A percentile compares a stretch with the other conserved stretches of the same genome.
Conservation (phyloP, 495 filamentous ascomycete species). For the Hypoxylon fragiforme region DNA sequence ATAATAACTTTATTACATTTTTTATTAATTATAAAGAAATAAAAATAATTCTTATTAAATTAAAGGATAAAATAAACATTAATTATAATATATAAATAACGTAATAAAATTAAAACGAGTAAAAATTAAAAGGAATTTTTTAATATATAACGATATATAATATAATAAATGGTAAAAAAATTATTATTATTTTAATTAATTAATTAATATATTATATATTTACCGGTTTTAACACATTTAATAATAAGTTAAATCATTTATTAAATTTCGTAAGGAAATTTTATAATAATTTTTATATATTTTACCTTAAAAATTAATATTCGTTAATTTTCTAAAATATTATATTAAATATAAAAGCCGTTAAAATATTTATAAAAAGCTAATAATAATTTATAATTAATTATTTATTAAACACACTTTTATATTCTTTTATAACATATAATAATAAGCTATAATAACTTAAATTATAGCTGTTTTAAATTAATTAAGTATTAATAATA, state of each 20-base stretch:
- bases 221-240: neutral
- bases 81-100: neutral
- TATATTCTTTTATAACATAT: no score
- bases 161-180: neutral
- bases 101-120: neutral
- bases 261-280: no score
- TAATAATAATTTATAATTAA: neutral
- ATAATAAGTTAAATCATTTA: neutral
- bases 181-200: neutral
- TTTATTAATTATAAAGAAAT: neutral
- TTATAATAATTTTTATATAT: neutral
- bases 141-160: neutral
- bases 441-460: no score
- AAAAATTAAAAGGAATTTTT: neutral
- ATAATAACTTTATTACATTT: neutral
- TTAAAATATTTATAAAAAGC: neutral
- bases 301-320: neutral
- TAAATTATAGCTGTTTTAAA: no score
- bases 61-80: neutral
- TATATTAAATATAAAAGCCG: no score
- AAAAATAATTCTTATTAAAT: neutral
- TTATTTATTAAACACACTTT: no score
- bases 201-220: neutral
- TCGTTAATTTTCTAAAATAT: neutral
- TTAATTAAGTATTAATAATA: no score